Base-by-base conservation (phyloP, 2,329 filamentous ascomycete species). In the Dissoconium aciculare region DNA sequence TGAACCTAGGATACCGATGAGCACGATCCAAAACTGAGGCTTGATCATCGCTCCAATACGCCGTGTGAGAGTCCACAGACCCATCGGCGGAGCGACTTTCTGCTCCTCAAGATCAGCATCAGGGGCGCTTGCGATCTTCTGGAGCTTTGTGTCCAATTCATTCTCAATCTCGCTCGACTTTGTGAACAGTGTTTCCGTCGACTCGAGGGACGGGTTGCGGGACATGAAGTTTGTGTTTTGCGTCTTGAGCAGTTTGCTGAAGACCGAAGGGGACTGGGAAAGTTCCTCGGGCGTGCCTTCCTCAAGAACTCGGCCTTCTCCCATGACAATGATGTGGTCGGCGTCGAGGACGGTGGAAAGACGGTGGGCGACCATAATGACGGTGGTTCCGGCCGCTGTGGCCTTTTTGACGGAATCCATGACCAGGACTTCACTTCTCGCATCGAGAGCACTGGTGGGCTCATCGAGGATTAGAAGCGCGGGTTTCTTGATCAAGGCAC, bases 331-430 rank as follows among this genome's bases (percentile, higher is more conserved):
- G 19, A 85, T 83, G n/a, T 75, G 60, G 49, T 87, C 74, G 1
- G 81, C 78, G 41, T 83, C 78, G 50, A 80, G 77, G 10, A 85
- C 74, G 2, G 78, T 87, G 0, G 76, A 76, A 19, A 87, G 60
- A 10, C 80, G 64, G 51, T 87, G 81, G 0, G 81, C 80, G 11
- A 89, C 78, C 14, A 80, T 54, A 30, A 54, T 74, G 2, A 89
- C 63, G 37, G 79, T 80, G 1, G 79, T 69, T 30, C 59, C 56
- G 10, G 47, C 46, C 15, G 49, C 47, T 1, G 57, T 54, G n/a
- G 57, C 57, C 10, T 46, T 49, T 15, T 54, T 55, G 10, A 63
- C 56, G 2, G 59, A 58, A 26, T 51, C 48, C 34, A 60, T 55
- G n/a, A 64, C 54, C 9, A 56, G 47, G 9, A 49, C 42, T 36